A percentile compares a stretch with the other conserved stretches of the same genome.
These are phyloP conservation scores for Populus tremula DNA, from an alignment of 345 rosid genomes.

Conservation along the genomic window DNA sequence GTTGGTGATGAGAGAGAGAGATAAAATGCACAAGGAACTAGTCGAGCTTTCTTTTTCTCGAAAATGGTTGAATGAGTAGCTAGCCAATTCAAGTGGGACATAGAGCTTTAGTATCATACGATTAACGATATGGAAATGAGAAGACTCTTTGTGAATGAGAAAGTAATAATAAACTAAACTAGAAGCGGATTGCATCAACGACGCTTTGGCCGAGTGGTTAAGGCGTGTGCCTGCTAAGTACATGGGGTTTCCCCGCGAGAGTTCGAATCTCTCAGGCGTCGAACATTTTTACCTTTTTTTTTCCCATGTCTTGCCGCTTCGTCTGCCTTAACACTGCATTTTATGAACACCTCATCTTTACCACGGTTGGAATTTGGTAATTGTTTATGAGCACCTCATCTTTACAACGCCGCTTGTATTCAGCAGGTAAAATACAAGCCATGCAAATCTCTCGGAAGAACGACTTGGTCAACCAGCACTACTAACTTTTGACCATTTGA, in stretches of 20 bases:
- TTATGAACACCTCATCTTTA: background rate
- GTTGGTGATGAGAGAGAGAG: background rate
- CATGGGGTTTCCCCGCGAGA: constrained; percentile 84
- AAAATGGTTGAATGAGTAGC: background rate
- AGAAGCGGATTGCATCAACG: background rate
- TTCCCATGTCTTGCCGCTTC: background rate
- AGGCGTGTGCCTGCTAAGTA: constrained; percentile 84
- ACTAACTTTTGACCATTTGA: background rate
- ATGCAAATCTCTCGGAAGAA: no score
- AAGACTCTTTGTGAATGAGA: background rate
- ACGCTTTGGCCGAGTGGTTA: constrained; percentile 91
- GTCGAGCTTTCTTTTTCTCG: background rate
- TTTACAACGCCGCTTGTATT: no score
- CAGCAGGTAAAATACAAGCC: no score
- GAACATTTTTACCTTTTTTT: background rate
- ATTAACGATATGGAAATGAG: background rate
- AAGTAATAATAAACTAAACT: no score
- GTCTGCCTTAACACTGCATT: background rate
- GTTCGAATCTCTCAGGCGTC: constrained; percentile 77
- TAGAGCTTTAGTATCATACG: background rate
- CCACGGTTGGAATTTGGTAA: no score
- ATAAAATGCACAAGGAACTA: background rate
- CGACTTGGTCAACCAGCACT: no score
- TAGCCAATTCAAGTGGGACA: background rate
- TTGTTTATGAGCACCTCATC: no score